Base-by-base conservation (phyloP, 1,284 basidiomycete species). In the Ustilago xerochloae region DNA sequence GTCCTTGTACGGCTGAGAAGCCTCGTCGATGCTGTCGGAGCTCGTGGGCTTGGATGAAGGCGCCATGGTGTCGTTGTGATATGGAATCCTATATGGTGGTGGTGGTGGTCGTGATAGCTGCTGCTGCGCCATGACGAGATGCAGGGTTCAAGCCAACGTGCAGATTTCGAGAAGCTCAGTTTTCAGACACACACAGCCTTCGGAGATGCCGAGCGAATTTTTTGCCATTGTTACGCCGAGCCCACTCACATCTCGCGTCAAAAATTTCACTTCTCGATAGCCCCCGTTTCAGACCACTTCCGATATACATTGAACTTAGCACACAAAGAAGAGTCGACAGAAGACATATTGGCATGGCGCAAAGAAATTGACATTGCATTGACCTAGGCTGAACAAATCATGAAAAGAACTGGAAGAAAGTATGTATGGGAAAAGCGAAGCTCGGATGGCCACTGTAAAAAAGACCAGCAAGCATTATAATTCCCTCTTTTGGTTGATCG, bases 341-440 rank as follows among this genome's bases (percentile, higher is more conserved):
- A n/a, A n/a, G n/a, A n/a, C n/a, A n/a, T n/a, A n/a, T n/a, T n/a
- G n/a, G n/a, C n/a, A n/a, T n/a, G n/a, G n/a, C n/a, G n/a, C n/a
- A n/a, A n/a, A n/a, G n/a, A n/a, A n/a, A n/a, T n/a, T n/a, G n/a
- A n/a, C n/a, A n/a, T 20, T 9, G n/a, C 39, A 41, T 41, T 18
- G 6, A 41, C 39, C 5, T 18, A 20, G 20, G 8, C 24, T 9
- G 39, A 41, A 20, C n/a, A 41, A 41, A 41, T 38, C 15, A 18
- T 13, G 10, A 33, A 33, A 33, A 33, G 32, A 6, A 33, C 16
- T 10, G 32, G 35, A 16, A 16, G 33, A 24, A 36, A 46, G 24
- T 28, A 60, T 75, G 72, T 69, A 51, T 46, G 66, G 66, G 63
- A 63, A 75, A 70, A 75, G 66, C 72, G 72, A 75, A 75, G 66